A percentile compares a stretch with the other conserved stretches of the same genome.
phyloP scores from a whole-genome alignment of 2,329 filamentous ascomycete genomes.

The Lecanicillium sp. region DNA sequence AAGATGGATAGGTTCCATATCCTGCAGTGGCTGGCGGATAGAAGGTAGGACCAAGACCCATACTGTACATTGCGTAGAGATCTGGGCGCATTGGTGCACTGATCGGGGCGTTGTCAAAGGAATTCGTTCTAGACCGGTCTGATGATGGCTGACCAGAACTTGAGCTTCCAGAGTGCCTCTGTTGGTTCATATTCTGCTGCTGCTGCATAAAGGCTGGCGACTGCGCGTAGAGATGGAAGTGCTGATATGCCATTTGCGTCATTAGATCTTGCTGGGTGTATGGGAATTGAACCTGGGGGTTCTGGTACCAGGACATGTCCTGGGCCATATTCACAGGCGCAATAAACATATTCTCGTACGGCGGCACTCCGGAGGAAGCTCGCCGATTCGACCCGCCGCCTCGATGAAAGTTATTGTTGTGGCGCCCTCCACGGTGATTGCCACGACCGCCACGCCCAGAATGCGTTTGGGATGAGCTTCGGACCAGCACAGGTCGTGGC shows the following conservation, averaged over 20 bases:
- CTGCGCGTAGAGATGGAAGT: conserved; percentile 27
- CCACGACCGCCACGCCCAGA: conserved; percentile 40
- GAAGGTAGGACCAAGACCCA: conserved; percentile 34
- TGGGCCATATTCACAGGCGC: conserved; percentile 36
- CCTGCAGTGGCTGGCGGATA: conserved; percentile 36
- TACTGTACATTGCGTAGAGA: conserved; percentile 42
- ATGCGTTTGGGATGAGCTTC: conserved; percentile 55
- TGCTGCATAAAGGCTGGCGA: conserved; percentile 26
- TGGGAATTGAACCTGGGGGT: conserved; percentile 31
- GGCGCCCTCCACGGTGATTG: conserved; percentile 40
- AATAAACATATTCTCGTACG: conserved; percentile 44
- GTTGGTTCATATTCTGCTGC: conserved; percentile 21
- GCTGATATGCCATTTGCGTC: conserved; percentile 31
- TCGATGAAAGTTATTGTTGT: conserved; percentile 33
- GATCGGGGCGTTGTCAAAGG: conserved; percentile 54
- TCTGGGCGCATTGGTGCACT: conserved; percentile 52
- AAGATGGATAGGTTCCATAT: conserved; percentile 48
- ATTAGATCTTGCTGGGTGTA: conserved; percentile 31
- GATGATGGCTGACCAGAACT: conserved; percentile 22
- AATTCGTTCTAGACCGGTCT: conserved; percentile 53
- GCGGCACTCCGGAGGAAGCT: conserved; percentile 42
- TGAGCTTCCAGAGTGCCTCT: conserved; percentile 18
- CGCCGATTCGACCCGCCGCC: conserved; percentile 38
- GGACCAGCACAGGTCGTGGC: conserved; percentile 47
- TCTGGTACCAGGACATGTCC: conserved; percentile 43